Evolutionary conservation across 2,329 filamentous ascomycete genomes (phyloP), one percentile per base, ranked within the genome.

Genomic region (Clonostachys chloroleuca): DNA sequence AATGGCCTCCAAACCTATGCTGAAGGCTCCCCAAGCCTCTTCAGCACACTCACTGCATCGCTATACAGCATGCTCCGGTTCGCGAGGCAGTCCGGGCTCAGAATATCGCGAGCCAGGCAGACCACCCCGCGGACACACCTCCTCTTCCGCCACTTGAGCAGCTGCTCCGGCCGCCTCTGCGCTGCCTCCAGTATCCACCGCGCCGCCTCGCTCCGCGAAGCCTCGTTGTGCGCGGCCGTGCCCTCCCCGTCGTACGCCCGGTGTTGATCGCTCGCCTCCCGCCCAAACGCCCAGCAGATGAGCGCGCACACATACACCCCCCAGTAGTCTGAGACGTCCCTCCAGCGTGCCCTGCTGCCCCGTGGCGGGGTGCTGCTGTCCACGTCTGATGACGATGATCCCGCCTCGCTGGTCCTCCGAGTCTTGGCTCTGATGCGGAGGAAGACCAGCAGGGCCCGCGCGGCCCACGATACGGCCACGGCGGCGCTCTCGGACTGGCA

Each of bases 281-380:
- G 65, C 3, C 72, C 70, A 52, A 75, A 78, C 1, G 78, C 77
- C 80, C 80, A 84, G 63, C 75, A 81, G 52, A 83, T 76, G 44
- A 84, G 67, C 8, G 76, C 67, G 51, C 77, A 81, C 8, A 77
- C 73, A 54, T 83, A 82, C 43, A 81, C 55, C 34, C 66, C 72
- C 77, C 77, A 81, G 55, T 76, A 79, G 51, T 77, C 70, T 3
- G 71, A 73, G 40, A 80, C 64, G 45, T 73, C 68, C 16, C 51
- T 56, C 48, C 63, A 59, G 12, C 50, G 42, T 14, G 53, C 52
- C 20, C 48, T 52, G 30, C 54, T 16, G 12, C n/a, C 40, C 18
- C 33, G 33, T 16, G 36, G 33, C n/a, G 8, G 14, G 20, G 18
- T n/a, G 12, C 6, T 34, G 6, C 40, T 40, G 30, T 42, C 39